Evolutionary conservation across 306 rosid species (phyloP), one percentile per base, ranked within the genome.

Genomic region (Hylodesmum podocarpum): DNA sequence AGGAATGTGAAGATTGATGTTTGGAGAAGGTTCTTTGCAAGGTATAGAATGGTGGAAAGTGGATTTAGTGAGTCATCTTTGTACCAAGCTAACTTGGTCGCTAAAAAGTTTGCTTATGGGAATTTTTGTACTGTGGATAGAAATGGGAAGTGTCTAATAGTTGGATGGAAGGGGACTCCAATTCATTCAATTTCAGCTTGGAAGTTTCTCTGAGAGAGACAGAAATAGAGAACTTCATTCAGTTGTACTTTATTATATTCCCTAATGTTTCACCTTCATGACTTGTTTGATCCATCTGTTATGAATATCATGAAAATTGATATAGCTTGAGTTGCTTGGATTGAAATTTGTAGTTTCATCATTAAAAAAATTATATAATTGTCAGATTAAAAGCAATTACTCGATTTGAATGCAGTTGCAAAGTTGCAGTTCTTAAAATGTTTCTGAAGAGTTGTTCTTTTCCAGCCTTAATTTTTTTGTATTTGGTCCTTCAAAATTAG

Each of bases 151-250:
- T 67, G 85, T 53, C 64, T 87, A 1, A 13, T 53, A 0, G 66
- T 83, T 54, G 90, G 91, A 39, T 87, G 94, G 97, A 91, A 86
- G 68, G 92, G 90, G 39, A 84, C 89, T n/a, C 87, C 89, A 1
- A 66, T 87, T 18, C 80, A 84, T 66, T 84, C 92, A 1, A 46
- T 89, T 78, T 91, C 94, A 7, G 86, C 86, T 67, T 91, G 92
- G 94, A 83, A 47, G 83, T 87, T 91, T 67, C 84, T 36, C n/a
- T 86, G 33, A 37, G 58, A 40, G 33, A 21, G 6, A 39, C n/a
- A 84, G 33, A 37, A 44, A 40, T 21, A 21, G 6, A 39, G 0
- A 18, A 18, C 43, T 4, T 37, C 3, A n/a, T 70, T 15, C 59
- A 33, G 1, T 13, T 22, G 76, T 22, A 44, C 11, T 29, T 10